phyloP scores from a whole-genome alignment of 2,329 filamentous ascomycete genomes.

The Colletotrichum zoysiae region DNA sequence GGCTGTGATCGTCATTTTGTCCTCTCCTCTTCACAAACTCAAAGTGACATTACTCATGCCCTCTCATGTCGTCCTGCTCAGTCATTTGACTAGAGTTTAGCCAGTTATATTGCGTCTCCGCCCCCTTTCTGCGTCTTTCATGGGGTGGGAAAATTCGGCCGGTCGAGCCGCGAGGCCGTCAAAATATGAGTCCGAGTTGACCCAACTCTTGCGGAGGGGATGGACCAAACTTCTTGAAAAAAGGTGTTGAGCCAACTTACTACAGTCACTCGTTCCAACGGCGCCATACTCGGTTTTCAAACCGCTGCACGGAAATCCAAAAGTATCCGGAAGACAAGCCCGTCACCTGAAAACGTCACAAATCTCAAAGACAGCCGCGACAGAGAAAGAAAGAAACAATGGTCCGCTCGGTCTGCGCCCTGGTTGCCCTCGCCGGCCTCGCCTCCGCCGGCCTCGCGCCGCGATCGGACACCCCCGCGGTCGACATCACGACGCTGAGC shows the following conservation, averaged over 20 bases:
- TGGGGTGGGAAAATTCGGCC: too few relatives aligned
- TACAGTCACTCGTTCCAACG: constrained; percentile 9
- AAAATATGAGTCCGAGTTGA: background rate
- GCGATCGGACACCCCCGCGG: constrained; percentile 2
- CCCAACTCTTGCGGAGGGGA: background rate
- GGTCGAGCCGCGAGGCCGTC: too few relatives aligned
- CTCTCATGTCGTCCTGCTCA: background rate
- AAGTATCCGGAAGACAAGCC: too few relatives aligned
- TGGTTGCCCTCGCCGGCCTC: constrained; percentile 19
- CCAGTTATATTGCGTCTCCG: background rate
- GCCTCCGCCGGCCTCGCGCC: constrained; percentile 3
- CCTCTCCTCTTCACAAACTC: background rate
- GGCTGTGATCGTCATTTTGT: background rate
- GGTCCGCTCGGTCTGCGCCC: background rate
- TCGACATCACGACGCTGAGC: constrained; percentile 35
- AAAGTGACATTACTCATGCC: background rate
- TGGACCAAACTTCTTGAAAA: background rate
- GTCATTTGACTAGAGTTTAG: background rate
- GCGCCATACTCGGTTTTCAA: background rate
- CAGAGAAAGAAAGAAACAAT: background rate
- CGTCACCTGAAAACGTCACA: background rate
- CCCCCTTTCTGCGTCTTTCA: background rate
- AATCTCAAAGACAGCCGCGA: background rate
- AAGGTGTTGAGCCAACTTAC: background rate
- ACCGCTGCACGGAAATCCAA: background rate